These are phyloP conservation scores for Xylaria acuta DNA, from an alignment of 495 filamentous ascomycete species.

Conservation along the genomic window DNA sequence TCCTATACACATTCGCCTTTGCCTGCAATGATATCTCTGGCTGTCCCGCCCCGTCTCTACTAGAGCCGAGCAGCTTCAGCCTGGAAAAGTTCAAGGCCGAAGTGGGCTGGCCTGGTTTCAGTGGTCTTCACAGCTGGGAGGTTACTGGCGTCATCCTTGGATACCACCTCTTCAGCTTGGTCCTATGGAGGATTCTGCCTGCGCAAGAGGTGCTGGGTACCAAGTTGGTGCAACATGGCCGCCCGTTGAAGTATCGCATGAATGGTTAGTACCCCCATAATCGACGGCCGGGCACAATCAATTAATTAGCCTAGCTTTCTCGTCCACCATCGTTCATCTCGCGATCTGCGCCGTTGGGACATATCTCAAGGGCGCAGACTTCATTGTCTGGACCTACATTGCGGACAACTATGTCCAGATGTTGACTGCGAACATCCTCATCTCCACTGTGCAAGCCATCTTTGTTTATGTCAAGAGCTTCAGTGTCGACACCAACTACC, in stretches of 20 bases:
- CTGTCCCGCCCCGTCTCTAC: conserved; percentile 86
- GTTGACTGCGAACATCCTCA: conserved; percentile 80
- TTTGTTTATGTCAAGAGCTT: conserved; percentile 86
- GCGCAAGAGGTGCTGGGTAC: conserved; percentile 75
- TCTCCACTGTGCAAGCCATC: conserved; percentile 69
- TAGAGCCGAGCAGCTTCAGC: conserved; percentile 73
- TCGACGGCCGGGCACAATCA: conserved; percentile 5
- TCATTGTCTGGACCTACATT: conserved; percentile 89
- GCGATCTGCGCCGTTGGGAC: conserved; percentile 74
- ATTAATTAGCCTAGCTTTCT: conserved; percentile 65
- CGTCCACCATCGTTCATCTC: conserved; percentile 73
- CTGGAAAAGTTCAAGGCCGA: conserved; percentile 76
- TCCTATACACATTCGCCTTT: conserved; percentile 78
- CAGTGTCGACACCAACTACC: conserved; percentile 68
- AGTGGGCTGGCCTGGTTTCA: conserved; percentile 74
- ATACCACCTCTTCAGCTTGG: conserved; percentile 80
- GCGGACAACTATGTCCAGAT: conserved; percentile 88
- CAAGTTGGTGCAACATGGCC: conserved; percentile 70
- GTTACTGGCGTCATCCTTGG: conserved; percentile 70
- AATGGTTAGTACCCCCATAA: conserved; percentile 66
- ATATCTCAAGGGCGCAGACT: conserved; percentile 75
- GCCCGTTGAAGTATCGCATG: conserved; percentile 77
- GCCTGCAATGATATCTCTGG: conserved; percentile 91
- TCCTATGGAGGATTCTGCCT: conserved; percentile 79
- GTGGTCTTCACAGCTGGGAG: conserved; percentile 64